Percentiles rank a stretch among this genome's conserved stretches.
These are phyloP conservation scores for Beauveria australis DNA, from an alignment of 2,329 filamentous ascomycete genomes.

Conservation along the genomic window DNA sequence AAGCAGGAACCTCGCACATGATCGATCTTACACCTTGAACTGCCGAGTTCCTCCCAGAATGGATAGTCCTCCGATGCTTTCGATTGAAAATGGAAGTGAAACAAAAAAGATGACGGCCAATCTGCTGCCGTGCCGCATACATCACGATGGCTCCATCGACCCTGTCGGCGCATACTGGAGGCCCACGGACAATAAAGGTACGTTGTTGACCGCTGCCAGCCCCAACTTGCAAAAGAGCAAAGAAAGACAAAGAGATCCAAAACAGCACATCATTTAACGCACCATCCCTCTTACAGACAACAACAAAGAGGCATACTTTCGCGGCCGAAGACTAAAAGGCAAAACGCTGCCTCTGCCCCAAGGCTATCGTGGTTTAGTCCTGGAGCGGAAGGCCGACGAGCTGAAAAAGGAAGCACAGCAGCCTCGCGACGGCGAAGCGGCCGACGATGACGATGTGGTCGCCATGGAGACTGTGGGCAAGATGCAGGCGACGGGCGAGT, in stretches of 20 bases:
- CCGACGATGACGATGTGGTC: conserved; percentile 29
- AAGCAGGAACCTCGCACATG: not conserved
- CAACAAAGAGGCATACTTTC: conserved; percentile 56
- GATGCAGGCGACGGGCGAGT: conserved; percentile 57
- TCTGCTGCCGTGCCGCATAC: conserved; percentile 70
- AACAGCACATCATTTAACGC: not conserved
- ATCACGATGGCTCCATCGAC: conserved; percentile 67
- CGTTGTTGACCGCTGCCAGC: conserved; percentile 15
- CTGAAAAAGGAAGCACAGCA: conserved; percentile 29
- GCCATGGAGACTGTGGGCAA: conserved; percentile 44
- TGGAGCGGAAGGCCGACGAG: conserved; percentile 33
- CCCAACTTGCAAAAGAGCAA: not conserved
- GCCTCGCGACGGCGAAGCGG: conserved; percentile 2
- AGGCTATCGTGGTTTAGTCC: conserved; percentile 61
- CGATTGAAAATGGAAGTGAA: conserved; percentile 22
- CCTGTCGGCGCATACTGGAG: conserved; percentile 62
- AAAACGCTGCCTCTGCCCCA: conserved; percentile 58
- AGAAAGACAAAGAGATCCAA: too few species aligned
- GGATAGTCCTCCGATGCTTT: conserved; percentile 33
- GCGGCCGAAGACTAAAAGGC: conserved; percentile 71
- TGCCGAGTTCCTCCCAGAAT: conserved; percentile 20
- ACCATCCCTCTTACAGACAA: conserved; percentile 32
- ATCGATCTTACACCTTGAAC: not conserved
- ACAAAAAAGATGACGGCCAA: conserved; percentile 48
- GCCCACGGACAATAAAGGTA: conserved; percentile 41